Evolutionary conservation across 139 green algal species (phyloP), one percentile per base, ranked within the genome.

Genomic region (Micractinium conductrix): DNA sequence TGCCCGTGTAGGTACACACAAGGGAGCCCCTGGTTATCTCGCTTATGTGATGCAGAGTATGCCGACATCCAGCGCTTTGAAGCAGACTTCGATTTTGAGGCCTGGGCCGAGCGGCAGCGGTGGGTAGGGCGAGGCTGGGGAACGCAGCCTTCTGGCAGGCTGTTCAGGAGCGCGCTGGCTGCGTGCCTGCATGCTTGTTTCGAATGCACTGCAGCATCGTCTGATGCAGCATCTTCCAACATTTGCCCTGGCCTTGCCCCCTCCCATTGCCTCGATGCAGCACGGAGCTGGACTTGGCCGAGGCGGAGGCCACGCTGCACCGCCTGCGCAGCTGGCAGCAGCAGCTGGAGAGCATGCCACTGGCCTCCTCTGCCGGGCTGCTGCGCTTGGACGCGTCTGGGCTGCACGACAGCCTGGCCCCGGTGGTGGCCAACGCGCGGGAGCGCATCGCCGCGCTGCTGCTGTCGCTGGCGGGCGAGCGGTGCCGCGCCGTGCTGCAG

Each of bases 401-500:
- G 30, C 78, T 83, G 10, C 44, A 74, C 62, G 62, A 22, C 5
- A 17, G 10, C 16, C 62, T 83, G 42, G 53, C 43, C 24, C 78
- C 78, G 2, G 17, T 63, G 45, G 42, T 83, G 42, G 16, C 42
- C 5, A 63, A 24, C 33, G 62, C 62, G 0, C 19, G 26, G 16
- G 62, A 62, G 5, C 42, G 21, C 30, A 17, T 48, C 21, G 17
- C 16, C 7, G 60, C 42, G 10, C 78, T 83, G 78, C 78, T 83
- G 60, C 42, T 74, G 62, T n/a, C 48, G 78, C 78, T 83, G 62
- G 60, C 30, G 14, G 62, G 78, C n/a, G 78, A 60, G 60, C n/a
- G 30, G n/a, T 83, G 78, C 78, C 0, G 42, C 0, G 42, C 12
- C 22, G 37, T 65, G 78, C n/a, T 74, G 6, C 21, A 35, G 4